These are phyloP conservation scores for Silybum marianum DNA, from an alignment of 129 eudicot species.

Conservation along the genomic window DNA sequence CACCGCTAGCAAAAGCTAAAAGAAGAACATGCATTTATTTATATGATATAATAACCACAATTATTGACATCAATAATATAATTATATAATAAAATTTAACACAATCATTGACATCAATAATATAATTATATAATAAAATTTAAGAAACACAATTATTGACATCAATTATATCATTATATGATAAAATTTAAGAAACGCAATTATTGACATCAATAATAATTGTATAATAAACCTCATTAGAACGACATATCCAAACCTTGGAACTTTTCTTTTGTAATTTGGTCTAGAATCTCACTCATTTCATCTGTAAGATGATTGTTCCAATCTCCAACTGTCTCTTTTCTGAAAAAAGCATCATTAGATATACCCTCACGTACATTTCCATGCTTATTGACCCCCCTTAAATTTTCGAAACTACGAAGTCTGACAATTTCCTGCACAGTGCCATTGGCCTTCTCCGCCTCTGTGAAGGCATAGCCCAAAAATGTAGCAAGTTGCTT, in stretches of 20 bases:
- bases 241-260: slow-evolving; percentile 15
- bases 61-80: no score
- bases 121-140: no score
- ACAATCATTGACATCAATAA: no score
- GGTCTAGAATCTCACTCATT: slow-evolving; percentile 15
- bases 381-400: slow-evolving; percentile 10
- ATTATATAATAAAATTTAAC: no score
- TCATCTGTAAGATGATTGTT: slow-evolving; percentile 17
- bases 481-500: slow-evolving; percentile 42
- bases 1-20: no score
- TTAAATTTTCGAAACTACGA: slow-evolving; percentile 15
- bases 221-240: no score
- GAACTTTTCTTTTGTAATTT: slow-evolving; percentile 16
- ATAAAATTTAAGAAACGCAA: no score
- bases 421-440: slow-evolving; percentile 18
- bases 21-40: no score
- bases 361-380: slow-evolving; percentile 11
- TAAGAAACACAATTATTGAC: no score
- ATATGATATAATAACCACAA: no score
- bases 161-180: no score
- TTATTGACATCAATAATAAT: no score
- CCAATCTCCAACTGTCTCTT: slow-evolving; percentile 28
- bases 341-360: slow-evolving; percentile 18
- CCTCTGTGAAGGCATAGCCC: slow-evolving; percentile 12
- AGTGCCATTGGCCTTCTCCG: slow-evolving; percentile 6